Evolutionary conservation across 208 protist species (phyloP).

Genomic region (Acanthamoeba culbertsoni): DNA sequence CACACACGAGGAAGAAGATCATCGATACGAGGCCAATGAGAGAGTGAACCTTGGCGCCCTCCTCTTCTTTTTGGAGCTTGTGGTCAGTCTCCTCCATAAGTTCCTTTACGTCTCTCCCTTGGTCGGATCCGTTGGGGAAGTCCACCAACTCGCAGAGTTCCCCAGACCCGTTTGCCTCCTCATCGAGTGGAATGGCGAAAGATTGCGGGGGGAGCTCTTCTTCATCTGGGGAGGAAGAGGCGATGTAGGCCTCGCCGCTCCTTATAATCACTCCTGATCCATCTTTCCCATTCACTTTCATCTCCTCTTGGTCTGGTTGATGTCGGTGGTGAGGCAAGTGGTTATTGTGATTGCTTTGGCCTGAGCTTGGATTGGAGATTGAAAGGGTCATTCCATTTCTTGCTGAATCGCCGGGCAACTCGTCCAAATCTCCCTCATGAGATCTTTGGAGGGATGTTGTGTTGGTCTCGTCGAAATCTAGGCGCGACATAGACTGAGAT

Average conservation of each 20-base stretch:
- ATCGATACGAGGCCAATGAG: not conserved
- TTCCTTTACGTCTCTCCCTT: not conserved
- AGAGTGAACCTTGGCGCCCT: not conserved
- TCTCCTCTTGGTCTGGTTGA: not conserved
- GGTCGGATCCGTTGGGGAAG: not conserved
- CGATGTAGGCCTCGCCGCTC: not conserved
- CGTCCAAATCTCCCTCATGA: too few species aligned
- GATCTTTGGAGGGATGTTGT: too few species aligned
- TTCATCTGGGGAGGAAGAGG: not conserved
- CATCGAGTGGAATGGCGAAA: too few species aligned
- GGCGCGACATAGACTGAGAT: too few species aligned
- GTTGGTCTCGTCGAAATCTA: too few species aligned
- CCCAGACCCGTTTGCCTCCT: not conserved
- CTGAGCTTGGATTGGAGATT: too few species aligned
- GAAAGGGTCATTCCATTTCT: too few species aligned
- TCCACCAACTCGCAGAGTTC: not conserved
- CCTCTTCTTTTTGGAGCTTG: not conserved
- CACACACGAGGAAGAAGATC: slow-evolving; percentile 52
- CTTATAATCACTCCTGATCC: not conserved
- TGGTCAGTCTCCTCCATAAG: not conserved
- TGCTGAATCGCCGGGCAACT: too few species aligned
- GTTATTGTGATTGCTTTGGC: not conserved
- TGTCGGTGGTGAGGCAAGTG: not conserved
- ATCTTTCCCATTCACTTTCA: not conserved
- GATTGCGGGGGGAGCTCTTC: too few species aligned